Conservation (phyloP, 106 monocot genomes). For the Gastrodia elata region DNA sequence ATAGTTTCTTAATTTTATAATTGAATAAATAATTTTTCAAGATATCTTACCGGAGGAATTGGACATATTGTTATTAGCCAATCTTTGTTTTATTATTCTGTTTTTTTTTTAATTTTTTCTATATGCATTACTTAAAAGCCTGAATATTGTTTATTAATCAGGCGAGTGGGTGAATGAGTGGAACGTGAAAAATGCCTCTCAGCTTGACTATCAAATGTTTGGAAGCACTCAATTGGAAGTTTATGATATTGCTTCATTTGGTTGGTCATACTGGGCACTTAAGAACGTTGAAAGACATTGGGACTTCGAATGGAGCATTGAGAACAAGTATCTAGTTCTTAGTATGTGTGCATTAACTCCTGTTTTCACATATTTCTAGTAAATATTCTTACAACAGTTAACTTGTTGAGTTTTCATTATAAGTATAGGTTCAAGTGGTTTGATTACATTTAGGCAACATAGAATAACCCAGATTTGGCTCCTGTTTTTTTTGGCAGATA, state of each 20-base stretch:
- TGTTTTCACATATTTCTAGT: background rate
- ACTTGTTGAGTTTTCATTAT: background rate
- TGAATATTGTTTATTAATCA: slow-evolving; percentile 18
- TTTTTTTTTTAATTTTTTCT: background rate
- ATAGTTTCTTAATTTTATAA: too few species aligned
- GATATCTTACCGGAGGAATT: too few species aligned
- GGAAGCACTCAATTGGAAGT: slow-evolving; percentile 67
- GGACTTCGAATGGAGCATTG: slow-evolving; percentile 80
- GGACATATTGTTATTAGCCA: too few species aligned
- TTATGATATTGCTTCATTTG: slow-evolving; percentile 56
- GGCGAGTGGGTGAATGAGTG: slow-evolving; percentile 87
- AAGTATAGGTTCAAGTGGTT: background rate
- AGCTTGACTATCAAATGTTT: slow-evolving; percentile 58
- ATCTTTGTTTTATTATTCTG: background rate
- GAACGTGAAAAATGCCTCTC: slow-evolving; percentile 51
- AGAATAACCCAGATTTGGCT: too few species aligned
- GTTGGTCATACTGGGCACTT: slow-evolving; percentile 79
- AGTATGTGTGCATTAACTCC: slow-evolving; percentile 15
- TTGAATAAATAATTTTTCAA: background rate
- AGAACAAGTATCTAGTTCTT: slow-evolving; percentile 42
- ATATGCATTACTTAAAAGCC: background rate
- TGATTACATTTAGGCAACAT: too few species aligned
- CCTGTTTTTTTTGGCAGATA: too few species aligned
- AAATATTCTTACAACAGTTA: background rate
- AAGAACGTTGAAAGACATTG: slow-evolving; percentile 49